These are phyloP conservation scores for Gaeumannomyces tritici DNA, from an alignment of 2,329 filamentous ascomycete species.

Conservation along the genomic window DNA sequence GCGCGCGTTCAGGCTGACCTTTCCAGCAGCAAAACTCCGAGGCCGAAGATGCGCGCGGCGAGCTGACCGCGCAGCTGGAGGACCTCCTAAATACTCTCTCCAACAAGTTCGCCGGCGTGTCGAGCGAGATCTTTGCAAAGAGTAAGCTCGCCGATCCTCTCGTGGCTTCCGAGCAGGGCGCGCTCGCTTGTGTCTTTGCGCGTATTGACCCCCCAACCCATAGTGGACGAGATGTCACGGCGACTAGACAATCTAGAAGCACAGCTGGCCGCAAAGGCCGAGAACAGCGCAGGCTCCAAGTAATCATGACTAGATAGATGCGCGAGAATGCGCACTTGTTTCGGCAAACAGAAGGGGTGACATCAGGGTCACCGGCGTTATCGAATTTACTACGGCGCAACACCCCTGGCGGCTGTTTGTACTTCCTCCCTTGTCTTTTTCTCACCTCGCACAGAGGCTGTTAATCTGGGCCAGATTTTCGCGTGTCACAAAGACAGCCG, in stretches of 20 bases:
- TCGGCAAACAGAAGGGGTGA: too few relatives aligned
- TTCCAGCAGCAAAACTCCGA: constrained; percentile 15
- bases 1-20: not conserved
- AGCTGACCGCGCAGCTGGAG: constrained; percentile 72
- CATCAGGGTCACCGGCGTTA: not conserved
- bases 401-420: not conserved
- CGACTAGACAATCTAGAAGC: constrained; percentile 77
- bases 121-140: constrained; percentile 80
- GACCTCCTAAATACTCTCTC: constrained; percentile 78
- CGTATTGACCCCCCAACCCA: not conserved
- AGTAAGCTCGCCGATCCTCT: constrained; percentile 44
- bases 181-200: not conserved
- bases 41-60: constrained; percentile 41
- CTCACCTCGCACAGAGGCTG: not conserved
- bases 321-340: not conserved
- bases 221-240: constrained; percentile 91
- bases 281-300: constrained; percentile 12
- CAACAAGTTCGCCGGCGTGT: constrained; percentile 76
- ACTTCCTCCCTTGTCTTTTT: not conserved
- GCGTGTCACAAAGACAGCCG: not conserved
- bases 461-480: not conserved
- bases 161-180: not conserved
- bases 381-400: not conserved
- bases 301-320: not conserved
- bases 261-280: constrained; percentile 51